Evolutionary conservation across 164 flowering plant genomes (phyloP), one percentile per base, ranked within the genome.

Genomic region (Kalanchoe fedtschenkoi): DNA sequence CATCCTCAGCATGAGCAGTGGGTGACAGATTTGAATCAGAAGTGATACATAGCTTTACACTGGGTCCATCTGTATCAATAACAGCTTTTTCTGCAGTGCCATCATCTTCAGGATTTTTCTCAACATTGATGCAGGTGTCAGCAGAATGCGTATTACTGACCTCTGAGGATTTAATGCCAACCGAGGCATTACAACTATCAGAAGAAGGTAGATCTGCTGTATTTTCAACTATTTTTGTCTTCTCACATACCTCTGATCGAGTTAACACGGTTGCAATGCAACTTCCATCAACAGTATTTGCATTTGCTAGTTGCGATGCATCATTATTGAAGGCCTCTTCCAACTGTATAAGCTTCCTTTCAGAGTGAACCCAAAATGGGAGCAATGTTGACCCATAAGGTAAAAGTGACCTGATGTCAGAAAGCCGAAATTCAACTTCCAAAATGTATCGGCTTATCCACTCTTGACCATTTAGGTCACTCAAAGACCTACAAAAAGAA

Each of bases 341-440:
- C 58, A 93, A 60, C 29, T 34, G 80, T 63, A 78, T 77, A 58
- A 93, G 77, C 75, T 82, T 83, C 68, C 60, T 70, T 71, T 84
- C 92, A 66, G 82, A 78, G 69, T 88, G 88, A 62, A 69, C 46
- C 99, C 97, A 93, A 67, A 85, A 88, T 9, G 96, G 92, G 68
- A 76, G 81, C 66, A 93, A 62, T n/a, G 95, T 73, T 51, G 79
- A 69, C 19, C 85, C 92, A 80, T 73, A 73, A 29, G 78, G 59
- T 60, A 69, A 67, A 69, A 93, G 89, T 54, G 85, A 79, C 72
- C 71, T 85, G 34, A 83, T 66, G 75, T 93, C 98, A 63, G 84
- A 81, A 56, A 88, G 84, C 62, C 98, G 81, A 42, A 81, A 72
- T 71, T 87, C 88, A 66, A 84, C 73, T 77, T 90, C 98, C 60